Evolutionary conservation across 2,329 filamentous ascomycete species (phyloP).

Genomic region (Cladorrhinum sp.): DNA sequence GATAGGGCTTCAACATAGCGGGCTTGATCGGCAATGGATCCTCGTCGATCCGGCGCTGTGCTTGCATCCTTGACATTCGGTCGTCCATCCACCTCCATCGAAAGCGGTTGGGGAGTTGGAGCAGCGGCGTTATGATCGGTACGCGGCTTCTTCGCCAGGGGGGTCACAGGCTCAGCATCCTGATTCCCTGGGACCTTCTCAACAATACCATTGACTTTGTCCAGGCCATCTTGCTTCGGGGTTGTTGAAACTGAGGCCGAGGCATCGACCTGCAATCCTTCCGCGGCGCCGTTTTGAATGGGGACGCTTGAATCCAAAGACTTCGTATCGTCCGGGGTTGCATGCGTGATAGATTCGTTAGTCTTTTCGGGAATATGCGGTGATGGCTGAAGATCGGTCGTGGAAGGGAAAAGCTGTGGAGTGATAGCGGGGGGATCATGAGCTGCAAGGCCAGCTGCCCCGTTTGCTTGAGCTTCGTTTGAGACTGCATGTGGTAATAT

Average conservation of each 20-base stretch:
- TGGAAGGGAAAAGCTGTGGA: not conserved
- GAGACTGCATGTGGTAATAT: not conserved
- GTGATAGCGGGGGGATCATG: not conserved
- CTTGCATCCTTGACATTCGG: slow-evolving; percentile 30
- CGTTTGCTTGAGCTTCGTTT: not conserved
- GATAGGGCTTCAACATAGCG: slow-evolving; percentile 46
- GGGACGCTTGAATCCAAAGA: not conserved
- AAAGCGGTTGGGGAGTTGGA: not conserved
- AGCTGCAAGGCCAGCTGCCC: not conserved
- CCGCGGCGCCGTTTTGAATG: not conserved
- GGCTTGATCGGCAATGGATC: slow-evolving; percentile 35
- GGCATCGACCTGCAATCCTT: not conserved
- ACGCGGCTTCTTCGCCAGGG: slow-evolving; percentile 1
- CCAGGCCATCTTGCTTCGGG: not conserved
- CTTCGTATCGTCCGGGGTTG: not conserved
- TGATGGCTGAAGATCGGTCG: not conserved
- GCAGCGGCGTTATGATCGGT: slow-evolving; percentile 3
- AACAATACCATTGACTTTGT: not conserved
- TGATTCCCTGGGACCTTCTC: not conserved
- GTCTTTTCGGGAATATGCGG: not conserved
- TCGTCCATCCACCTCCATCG: slow-evolving; percentile 7
- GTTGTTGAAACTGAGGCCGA: not conserved
- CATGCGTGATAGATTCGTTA: not conserved
- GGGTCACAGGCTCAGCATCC: not conserved
- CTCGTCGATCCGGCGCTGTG: slow-evolving; percentile 28